Conservation (phyloP, 1,139 yeast species). For the Nakaseomyces bracarensis region DNA sequence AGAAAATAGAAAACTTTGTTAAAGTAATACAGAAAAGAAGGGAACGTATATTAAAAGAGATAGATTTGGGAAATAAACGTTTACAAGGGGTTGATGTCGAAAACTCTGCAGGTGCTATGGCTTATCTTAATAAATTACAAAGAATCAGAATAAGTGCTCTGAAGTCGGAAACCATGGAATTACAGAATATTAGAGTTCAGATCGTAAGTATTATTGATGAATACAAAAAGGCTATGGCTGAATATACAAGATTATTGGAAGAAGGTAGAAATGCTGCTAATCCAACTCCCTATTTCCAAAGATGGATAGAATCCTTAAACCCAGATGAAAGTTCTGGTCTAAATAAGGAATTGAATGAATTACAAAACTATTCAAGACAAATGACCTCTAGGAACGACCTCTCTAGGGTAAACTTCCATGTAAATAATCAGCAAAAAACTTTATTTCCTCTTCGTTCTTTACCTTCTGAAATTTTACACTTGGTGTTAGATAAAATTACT, state of each 20-base stretch:
- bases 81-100: conserved; percentile 15
- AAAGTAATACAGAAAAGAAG: conserved; percentile 21
- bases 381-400: neutral
- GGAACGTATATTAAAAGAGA: conserved; percentile 17
- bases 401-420: conserved; percentile 8
- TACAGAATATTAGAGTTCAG: conserved; percentile 23
- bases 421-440: conserved; percentile 8
- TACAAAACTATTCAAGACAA: conserved; percentile 12
- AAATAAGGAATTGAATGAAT: conserved; percentile 16
- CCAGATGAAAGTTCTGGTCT: conserved; percentile 18
- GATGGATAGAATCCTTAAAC: conserved; percentile 22
- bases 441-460: conserved; percentile 47
- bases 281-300: conserved; percentile 22
- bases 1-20: conserved; percentile 19
- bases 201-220: conserved; percentile 24
- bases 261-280: conserved; percentile 18
- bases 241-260: conserved; percentile 16
- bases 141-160: conserved; percentile 28
- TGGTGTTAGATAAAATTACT: conserved; percentile 60
- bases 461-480: conserved; percentile 74
- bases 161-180: conserved; percentile 28
- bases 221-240: conserved; percentile 22
- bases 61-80: conserved; percentile 19
- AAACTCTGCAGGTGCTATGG: conserved; percentile 17
- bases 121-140: conserved; percentile 23